Conservation (phyloP, 2,329 filamentous ascomycete genomes). For the Nakataea oryzae region DNA sequence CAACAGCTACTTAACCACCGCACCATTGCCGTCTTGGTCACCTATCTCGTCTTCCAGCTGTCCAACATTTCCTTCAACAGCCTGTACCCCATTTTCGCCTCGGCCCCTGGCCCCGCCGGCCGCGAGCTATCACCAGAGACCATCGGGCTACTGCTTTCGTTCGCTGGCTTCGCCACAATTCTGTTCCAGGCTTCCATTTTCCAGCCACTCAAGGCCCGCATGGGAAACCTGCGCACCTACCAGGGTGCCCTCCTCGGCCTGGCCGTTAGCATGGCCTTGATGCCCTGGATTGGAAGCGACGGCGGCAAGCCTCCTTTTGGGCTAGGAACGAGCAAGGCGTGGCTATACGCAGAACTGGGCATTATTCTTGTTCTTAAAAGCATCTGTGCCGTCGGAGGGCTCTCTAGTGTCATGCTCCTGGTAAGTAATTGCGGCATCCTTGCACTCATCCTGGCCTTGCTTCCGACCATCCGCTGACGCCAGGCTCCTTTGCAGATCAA, state of each 20-base stretch:
- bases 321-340: conserved; percentile 50
- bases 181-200: conserved; percentile 84
- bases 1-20: conserved; percentile 64
- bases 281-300: conserved; percentile 82
- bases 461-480: background rate
- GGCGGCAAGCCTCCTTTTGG: conserved; percentile 46
- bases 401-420: conserved; percentile 81
- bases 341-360: conserved; percentile 76
- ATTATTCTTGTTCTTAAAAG: conserved; percentile 78
- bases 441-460: background rate
- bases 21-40: conserved; percentile 69
- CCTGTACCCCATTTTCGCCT: conserved; percentile 86
- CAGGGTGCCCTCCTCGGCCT: conserved; percentile 69
- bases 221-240: conserved; percentile 83
- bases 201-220: conserved; percentile 61
- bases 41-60: conserved; percentile 88
- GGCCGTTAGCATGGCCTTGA: conserved; percentile 70
- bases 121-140: conserved; percentile 65
- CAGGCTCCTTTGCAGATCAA: conserved; percentile 53
- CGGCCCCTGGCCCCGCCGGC: conserved; percentile 64
- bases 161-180: conserved; percentile 78
- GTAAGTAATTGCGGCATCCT: conserved; percentile 30
- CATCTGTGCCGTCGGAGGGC: conserved; percentile 75
- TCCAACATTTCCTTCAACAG: conserved; percentile 94
- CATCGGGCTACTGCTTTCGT: conserved; percentile 76